Percentiles rank a stretch among this genome's conserved stretches.
These are phyloP conservation scores for Selenicereus undatus DNA, from an alignment of 148 eudicot species.

Conservation along the genomic window DNA sequence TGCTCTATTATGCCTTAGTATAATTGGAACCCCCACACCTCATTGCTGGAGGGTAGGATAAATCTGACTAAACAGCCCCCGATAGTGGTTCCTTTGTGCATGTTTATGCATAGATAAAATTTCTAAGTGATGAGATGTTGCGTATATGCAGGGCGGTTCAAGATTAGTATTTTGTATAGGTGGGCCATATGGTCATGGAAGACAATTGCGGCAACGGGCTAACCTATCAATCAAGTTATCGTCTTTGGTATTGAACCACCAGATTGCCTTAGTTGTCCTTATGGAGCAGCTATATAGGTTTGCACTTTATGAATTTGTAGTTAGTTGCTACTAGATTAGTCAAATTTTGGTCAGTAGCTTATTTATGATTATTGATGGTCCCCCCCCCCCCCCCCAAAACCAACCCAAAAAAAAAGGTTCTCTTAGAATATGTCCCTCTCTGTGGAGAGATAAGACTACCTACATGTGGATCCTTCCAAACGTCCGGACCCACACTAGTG, in stretches of 20 bases:
- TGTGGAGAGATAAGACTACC: neutral
- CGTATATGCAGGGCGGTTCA: constrained; percentile 49
- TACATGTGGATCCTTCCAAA: no score
- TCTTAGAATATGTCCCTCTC: neutral
- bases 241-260: constrained; percentile 74
- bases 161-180: constrained; percentile 79
- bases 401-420: no score
- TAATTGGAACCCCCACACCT: no score
- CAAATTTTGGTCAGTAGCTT: neutral
- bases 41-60: neutral
- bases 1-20: no score
- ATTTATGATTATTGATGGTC: neutral
- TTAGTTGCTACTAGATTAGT: neutral
- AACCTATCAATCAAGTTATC: constrained; percentile 65
- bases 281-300: constrained; percentile 90
- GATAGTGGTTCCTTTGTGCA: neutral
- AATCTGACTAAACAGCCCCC: neutral
- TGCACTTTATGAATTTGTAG: neutral
- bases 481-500: no score
- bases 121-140: neutral
- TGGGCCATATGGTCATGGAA: constrained; percentile 93
- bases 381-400: no score
- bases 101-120: neutral
- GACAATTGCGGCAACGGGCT: constrained; percentile 55
- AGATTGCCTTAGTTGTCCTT: constrained; percentile 77